Evolutionary conservation across 352 stramenopile species (phyloP), one percentile per base, ranked within the genome.

Genomic region (Pythium utonaiense): DNA sequence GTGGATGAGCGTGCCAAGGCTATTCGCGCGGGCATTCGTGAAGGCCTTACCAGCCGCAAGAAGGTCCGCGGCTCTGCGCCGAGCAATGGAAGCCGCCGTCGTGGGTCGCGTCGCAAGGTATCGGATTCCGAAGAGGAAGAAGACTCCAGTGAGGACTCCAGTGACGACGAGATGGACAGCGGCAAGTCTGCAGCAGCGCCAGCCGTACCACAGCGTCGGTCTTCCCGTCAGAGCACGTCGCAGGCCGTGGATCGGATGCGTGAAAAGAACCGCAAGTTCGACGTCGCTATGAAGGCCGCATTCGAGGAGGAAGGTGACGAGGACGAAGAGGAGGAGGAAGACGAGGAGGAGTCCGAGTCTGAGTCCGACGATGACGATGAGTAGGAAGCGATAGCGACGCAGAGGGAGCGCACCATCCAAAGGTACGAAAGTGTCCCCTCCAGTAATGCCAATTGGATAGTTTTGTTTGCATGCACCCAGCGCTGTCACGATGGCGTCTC

Each of bases 211-310:
- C 79, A 78, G 12, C 66, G 82, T 24, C 34, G 75, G 8, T 80
- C 73, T 7, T 73, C 77, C 34, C 77, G 79, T 31, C 72, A 82
- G 33, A 87, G 77, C 55, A 89, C 83, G 53, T 75, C 71, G 8
- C 69, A 78, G 2, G 79, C 79, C 12, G 73, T 83, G 33, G 80
- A 70, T 58, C 77, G 79, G 12, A 89, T 89, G 74, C 76, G 80
- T 24, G 59, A 73, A 24, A 76, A 84, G 51, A 69, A 83, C 47
- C 69, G 71, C 17, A 75, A 85, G 19, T 80, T 83, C 40, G 73
- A 86, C 19, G 77, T 77, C 1, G 75, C 76, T 30, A 79, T 86
- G 51, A 80, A 87, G 51, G 69, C 76, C 33, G 80, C 77, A 5
- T 70, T 86, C 14, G 67, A 78, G 30, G 74, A 72, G 28, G 47